Evolutionary conservation across 352 stramenopile genomes (phyloP).

Genomic region (Globisporangium nagaii): DNA sequence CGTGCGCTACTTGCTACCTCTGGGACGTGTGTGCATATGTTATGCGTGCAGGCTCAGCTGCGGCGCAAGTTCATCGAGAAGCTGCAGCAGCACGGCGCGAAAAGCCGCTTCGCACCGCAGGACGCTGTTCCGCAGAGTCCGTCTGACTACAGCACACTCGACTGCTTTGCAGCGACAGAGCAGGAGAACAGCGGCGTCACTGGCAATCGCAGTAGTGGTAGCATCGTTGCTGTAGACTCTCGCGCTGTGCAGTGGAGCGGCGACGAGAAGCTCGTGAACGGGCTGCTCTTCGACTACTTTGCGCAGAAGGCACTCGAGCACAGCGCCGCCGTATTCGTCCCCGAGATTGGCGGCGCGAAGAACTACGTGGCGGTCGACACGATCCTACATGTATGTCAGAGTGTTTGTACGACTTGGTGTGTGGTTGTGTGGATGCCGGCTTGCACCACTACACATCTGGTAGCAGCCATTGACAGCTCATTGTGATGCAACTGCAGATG

Average conservation of each 20-base stretch:
- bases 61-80: constrained; percentile 70
- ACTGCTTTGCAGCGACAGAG: neutral
- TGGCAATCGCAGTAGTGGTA: neutral
- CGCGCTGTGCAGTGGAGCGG: constrained; percentile 17
- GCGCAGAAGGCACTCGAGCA: constrained; percentile 42
- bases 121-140: no score
- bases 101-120: neutral
- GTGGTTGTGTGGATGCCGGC: no score
- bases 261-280: constrained; percentile 52
- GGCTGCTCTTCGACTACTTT: constrained; percentile 57
- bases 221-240: no score
- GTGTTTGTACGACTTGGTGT: no score
- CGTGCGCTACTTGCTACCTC: neutral
- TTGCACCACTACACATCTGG: no score
- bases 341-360: constrained; percentile 46
- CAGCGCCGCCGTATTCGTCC: constrained; percentile 61
- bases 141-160: no score
- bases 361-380: constrained; percentile 38
- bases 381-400: constrained; percentile 35
- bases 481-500: constrained; percentile 29
- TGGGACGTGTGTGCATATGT: neutral
- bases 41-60: constrained; percentile 54
- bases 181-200: neutral
- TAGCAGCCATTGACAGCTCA: neutral
- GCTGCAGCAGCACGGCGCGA: constrained; percentile 34